Percentiles rank a stretch among this genome's conserved stretches.
These are phyloP conservation scores for Blastocystis hominis DNA, from an alignment of 352 stramenopile genomes.

Conservation along the genomic window DNA sequence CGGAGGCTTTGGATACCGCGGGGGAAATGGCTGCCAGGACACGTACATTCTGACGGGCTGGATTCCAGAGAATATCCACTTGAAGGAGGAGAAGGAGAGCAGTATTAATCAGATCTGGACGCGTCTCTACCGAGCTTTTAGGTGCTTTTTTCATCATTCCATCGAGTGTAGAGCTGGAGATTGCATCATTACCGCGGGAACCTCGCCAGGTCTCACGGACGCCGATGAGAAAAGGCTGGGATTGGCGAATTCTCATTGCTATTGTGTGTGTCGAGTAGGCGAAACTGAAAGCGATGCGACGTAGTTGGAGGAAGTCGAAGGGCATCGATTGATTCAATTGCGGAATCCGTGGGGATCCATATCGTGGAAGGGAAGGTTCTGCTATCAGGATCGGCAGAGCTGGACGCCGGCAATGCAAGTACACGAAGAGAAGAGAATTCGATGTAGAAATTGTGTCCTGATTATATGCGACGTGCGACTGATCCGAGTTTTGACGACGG, in stretches of 20 bases:
- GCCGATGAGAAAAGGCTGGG: conserved; percentile 71
- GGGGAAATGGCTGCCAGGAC: conserved; percentile 89
- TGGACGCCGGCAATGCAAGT: conserved; percentile 64
- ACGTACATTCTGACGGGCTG: conserved; percentile 93
- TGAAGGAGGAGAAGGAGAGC: conserved; percentile 61
- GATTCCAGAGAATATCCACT: conserved; percentile 85
- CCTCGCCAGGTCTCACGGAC: conserved; percentile 67
- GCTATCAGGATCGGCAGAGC: conserved; percentile 61
- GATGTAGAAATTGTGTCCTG: conserved; percentile 58
- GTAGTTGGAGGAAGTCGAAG: conserved; percentile 64
- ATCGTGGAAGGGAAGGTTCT: conserved; percentile 74
- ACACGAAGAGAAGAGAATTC: conserved; percentile 64
- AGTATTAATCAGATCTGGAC: conserved; percentile 70
- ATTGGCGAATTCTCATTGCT: conserved; percentile 86
- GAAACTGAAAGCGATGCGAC: conserved; percentile 5
- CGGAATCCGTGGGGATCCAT: conserved; percentile 82
- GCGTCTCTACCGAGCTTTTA: conserved; percentile 79
- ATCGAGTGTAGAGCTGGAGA: conserved; percentile 68
- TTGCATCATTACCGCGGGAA: conserved; percentile 90
- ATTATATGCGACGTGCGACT: background rate
- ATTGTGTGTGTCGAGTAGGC: conserved; percentile 83
- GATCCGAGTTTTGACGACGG: conserved; percentile 71
- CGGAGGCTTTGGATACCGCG: conserved; percentile 90
- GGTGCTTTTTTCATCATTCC: conserved; percentile 63
- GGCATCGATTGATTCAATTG: conserved; percentile 72